These are phyloP conservation scores for Aspergillus pseudotamarii DNA, from an alignment of 2,329 filamentous ascomycete species.

Conservation along the genomic window DNA sequence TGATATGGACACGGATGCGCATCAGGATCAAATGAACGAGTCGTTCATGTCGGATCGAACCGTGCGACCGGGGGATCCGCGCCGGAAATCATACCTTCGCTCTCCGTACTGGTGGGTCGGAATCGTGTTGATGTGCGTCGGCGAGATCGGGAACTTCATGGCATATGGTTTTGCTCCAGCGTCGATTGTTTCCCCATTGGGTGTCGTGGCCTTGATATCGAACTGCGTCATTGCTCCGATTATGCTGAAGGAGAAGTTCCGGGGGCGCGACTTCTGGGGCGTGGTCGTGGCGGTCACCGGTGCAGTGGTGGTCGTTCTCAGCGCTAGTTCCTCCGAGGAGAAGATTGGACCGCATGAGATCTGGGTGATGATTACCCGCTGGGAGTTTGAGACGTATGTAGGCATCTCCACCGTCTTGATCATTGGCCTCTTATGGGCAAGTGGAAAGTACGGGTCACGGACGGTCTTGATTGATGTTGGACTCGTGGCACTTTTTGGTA, in stretches of 20 bases:
- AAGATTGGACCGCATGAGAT: constrained; percentile 90
- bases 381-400: constrained; percentile 90
- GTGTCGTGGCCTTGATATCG: constrained; percentile 93
- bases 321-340: constrained; percentile 83
- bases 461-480: constrained; percentile 91
- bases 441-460: constrained; percentile 78
- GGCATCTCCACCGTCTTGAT: constrained; percentile 76
- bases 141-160: constrained; percentile 94
- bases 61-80: constrained; percentile 40
- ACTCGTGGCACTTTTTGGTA: constrained; percentile 90
- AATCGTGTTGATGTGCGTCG: constrained; percentile 87
- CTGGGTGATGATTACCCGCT: constrained; percentile 81
- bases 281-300: constrained; percentile 85
- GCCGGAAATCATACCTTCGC: constrained; percentile 75
- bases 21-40: constrained; percentile 29
- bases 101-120: constrained; percentile 97
- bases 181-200: constrained; percentile 93
- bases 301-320: constrained; percentile 89
- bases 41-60: constrained; percentile 45
- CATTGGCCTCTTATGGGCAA: constrained; percentile 75
- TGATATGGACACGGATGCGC: constrained; percentile 39
- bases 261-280: constrained; percentile 80
- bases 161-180: constrained; percentile 97
- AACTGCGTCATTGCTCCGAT: constrained; percentile 97
- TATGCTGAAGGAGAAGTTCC: constrained; percentile 88